Conservation (phyloP, 345 rosid species). For the Dipteronia dyeriana region DNA sequence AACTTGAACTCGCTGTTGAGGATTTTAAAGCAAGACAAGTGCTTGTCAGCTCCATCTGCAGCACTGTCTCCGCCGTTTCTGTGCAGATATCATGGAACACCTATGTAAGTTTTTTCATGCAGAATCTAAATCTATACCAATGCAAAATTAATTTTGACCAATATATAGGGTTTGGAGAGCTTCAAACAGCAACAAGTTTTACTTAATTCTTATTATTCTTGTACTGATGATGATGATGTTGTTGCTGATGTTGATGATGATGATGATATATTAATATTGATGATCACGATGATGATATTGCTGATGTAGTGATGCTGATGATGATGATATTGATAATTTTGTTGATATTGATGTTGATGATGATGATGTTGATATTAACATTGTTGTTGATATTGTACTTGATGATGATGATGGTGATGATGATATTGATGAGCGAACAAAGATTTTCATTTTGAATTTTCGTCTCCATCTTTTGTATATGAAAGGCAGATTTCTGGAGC, state of each 20-base stretch:
- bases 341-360: no score
- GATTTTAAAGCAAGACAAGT: conserved; percentile 7
- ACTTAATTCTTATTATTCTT: not conserved
- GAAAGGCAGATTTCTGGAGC: conserved; percentile 42
- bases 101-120: no score
- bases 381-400: no score
- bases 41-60: conserved; percentile 28
- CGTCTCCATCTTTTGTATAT: conserved; percentile 35
- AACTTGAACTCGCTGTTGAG: conserved; percentile 13
- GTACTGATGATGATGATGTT: no score
- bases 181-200: conserved; percentile 39
- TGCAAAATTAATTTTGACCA: no score
- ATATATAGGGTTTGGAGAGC: conserved; percentile 5
- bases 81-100: conserved; percentile 24
- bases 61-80: no score
- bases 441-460: conserved; percentile 44
- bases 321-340: no score
- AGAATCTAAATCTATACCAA: not conserved
- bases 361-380: no score
- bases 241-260: no score
- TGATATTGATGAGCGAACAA: conserved; percentile 45
- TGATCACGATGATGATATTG: no score
- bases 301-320: no score
- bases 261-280: no score
- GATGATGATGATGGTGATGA: conserved; percentile 17